Conservation (phyloP, 345 rosid genomes). For the Bruguiera gymnorhiza region DNA sequence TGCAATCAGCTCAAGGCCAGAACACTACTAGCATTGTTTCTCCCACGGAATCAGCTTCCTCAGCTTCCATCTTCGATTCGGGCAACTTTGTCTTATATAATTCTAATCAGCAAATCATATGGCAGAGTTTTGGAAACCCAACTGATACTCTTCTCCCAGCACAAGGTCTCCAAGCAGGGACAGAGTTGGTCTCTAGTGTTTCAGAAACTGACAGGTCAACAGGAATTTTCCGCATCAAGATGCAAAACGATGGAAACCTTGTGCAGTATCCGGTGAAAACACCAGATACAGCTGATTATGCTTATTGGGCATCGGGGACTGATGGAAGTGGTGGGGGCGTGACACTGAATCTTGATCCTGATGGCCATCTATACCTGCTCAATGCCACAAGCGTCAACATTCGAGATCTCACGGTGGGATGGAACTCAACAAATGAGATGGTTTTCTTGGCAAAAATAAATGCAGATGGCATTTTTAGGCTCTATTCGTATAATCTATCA, state of each 20-base stretch:
- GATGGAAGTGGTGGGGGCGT: not conserved
- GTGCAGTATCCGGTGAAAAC: conserved; percentile 21
- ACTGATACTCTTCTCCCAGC: conserved; percentile 18
- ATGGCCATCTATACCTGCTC: conserved; percentile 20
- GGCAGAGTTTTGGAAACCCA: conserved; percentile 23
- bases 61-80: conserved; percentile 20
- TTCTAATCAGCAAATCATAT: not conserved
- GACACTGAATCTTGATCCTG: conserved; percentile 18
- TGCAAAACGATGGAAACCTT: conserved; percentile 30
- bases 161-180: conserved; percentile 13
- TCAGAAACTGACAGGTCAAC: conserved; percentile 14
- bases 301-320: conserved; percentile 12
- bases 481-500: conserved; percentile 11
- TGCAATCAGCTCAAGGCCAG: conserved; percentile 3
- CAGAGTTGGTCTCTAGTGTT: conserved; percentile 11
- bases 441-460: conserved; percentile 9
- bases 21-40: not conserved
- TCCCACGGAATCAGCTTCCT: not conserved
- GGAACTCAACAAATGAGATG: not conserved
- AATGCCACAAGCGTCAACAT: not conserved
- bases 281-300: not conserved
- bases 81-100: conserved; percentile 24
- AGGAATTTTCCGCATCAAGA: conserved; percentile 13
- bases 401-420: not conserved
- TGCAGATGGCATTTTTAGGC: conserved; percentile 19